phyloP scores from a whole-genome alignment of 78 protist genomes.

The Guillardia theta region DNA sequence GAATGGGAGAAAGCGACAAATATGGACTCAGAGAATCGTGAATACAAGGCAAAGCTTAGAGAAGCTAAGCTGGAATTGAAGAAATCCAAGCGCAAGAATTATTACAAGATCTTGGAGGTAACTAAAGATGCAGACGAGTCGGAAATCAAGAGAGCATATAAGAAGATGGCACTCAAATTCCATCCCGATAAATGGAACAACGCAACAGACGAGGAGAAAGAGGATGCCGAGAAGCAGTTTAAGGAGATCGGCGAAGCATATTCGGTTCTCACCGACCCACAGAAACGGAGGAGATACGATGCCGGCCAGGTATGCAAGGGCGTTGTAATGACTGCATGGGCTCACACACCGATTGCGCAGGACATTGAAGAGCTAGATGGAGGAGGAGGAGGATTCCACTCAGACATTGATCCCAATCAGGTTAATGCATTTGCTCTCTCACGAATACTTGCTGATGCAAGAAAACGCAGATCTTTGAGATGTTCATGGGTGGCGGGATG shows the following conservation, averaged over 20 bases:
- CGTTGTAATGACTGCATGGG: background rate
- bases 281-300: background rate
- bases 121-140: background rate
- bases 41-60: background rate
- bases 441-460: background rate
- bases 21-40: background rate
- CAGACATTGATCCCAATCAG: background rate
- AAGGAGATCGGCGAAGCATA: background rate
- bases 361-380: background rate
- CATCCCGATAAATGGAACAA: background rate
- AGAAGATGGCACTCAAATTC: background rate
- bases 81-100: background rate
- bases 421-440: background rate
- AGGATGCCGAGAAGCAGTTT: background rate
- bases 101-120: background rate
- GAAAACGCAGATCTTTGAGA: background rate
- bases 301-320: background rate
- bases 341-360: background rate
- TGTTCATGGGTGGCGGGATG: background rate
- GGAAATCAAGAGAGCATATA: background rate
- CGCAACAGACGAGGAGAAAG: background rate
- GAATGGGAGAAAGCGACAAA: background rate
- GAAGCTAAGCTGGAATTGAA: constrained; percentile 30
- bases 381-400: background rate
- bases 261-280: background rate